Percentiles rank a stretch among this genome's conserved stretches.
Evolutionary conservation across 2,329 filamentous ascomycete species (phyloP).

Genomic region (Ophiostoma australiae): DNA sequence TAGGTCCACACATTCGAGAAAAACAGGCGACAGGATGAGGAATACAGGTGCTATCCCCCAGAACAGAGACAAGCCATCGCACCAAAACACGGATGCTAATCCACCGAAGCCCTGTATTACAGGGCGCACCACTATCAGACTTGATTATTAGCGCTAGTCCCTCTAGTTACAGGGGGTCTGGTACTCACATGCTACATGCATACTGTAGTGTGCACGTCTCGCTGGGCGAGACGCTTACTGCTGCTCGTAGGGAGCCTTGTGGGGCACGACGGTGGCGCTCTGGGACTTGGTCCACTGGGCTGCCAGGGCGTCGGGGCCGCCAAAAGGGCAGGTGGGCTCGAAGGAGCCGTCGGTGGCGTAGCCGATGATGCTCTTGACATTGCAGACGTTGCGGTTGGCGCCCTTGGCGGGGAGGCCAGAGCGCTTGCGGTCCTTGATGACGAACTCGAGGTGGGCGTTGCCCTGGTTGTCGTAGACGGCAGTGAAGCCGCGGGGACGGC

Average conservation of each 20-base stretch:
- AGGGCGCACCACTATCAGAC: too few species aligned
- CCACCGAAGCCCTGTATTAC: too few species aligned
- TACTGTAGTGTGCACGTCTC: not conserved
- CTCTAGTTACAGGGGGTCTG: too few species aligned
- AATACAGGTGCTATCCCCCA: not conserved
- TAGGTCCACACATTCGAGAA: not conserved
- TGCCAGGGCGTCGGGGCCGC: not conserved
- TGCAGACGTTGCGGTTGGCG: conserved; percentile 1
- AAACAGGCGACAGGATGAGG: not conserved
- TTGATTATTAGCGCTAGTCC: too few species aligned
- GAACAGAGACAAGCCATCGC: too few species aligned
- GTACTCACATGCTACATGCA: too few species aligned
- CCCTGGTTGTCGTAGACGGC: conserved; percentile 3
- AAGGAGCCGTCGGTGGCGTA: not conserved
- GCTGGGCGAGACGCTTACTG: not conserved
- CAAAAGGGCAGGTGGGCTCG: not conserved
- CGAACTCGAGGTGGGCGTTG: conserved; percentile 7
- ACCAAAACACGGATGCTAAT: too few species aligned
- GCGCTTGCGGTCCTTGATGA: conserved; percentile 7
- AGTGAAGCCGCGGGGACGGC: not conserved
- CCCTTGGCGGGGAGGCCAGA: not conserved
- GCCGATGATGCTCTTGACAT: not conserved
- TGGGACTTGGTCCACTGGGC: conserved; percentile 11
- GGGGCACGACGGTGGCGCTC: not conserved
- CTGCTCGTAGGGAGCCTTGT: not conserved